Base-by-base conservation (phyloP, 1,139 yeast genomes). In the Hemisphaericaspora subhashii region DNA sequence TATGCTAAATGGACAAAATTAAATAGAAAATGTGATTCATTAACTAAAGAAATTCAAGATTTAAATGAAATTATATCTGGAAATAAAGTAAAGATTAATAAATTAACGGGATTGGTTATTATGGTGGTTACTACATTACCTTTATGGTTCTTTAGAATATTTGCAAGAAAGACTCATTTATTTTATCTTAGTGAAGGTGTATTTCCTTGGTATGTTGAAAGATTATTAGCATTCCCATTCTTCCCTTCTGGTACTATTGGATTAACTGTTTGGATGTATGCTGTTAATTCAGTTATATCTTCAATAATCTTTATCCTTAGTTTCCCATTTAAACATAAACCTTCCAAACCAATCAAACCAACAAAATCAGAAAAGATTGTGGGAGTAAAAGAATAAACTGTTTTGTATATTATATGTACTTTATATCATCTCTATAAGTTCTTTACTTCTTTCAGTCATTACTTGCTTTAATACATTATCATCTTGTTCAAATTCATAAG, bases 1-100 rank as follows among this genome's bases (percentile, higher is more conserved):
- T 92, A 90, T 60, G 97, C 98, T 34, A 83, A 78, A 53, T 92
- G 98, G 98, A 95, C 98, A 3, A 88, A 88, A 58, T 72, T 90
- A 47, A 90, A 88, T 53, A 75, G 98, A 36, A 77, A 75, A 51
- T 65, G 74, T 42, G 90, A 84, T 46, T 74, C 77, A 45, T 58
- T 86, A 39, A 69, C 72, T 37, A 68, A 64, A 9, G 80, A 84
- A 45, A 64, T 85, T 35, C 75, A 71, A 20, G 47, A 53, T 12
- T 54, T 78, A 40, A 73, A 66, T 36, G 60, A 61, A 14, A 52
- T 56, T 3, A 58, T 79, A 11, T 55, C 66, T 3, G 44, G 58
- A 4, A 62, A 66, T 29, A 72, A 72, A 47, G 55, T 68, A 3
- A 43, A 47, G n/a, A 58, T 81, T 39, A 62, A 67, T 54, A 55